phyloP scores from a whole-genome alignment of 768 basidiomycete species.

The Suillus discolor region DNA sequence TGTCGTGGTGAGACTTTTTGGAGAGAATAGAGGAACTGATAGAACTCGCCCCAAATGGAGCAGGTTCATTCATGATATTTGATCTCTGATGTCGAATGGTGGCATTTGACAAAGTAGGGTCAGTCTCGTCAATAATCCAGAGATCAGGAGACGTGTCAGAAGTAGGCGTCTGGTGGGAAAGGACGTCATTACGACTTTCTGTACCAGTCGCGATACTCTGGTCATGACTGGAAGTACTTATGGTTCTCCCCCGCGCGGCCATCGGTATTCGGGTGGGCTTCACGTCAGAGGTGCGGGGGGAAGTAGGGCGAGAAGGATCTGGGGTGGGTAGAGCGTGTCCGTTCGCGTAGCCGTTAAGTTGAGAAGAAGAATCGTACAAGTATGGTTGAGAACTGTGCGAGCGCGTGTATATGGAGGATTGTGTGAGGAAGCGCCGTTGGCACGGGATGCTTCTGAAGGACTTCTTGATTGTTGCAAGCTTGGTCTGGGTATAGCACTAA shows the following conservation, averaged over 20 bases:
- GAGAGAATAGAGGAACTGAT: conserved; percentile 46
- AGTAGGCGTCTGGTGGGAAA: conserved; percentile 26
- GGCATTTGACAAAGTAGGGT: conserved; percentile 34
- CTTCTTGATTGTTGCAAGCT: conserved; percentile 42
- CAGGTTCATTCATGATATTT: conserved; percentile 61
- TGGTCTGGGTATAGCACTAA: conserved; percentile 49
- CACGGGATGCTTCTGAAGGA: conserved; percentile 26
- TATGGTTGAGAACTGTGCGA: conserved; percentile 71
- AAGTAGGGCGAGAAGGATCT: conserved; percentile 43
- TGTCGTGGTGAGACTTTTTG: conserved; percentile 36
- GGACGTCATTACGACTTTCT: conserved; percentile 36
- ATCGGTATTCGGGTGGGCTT: conserved; percentile 53
- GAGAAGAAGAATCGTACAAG: conserved; percentile 38
- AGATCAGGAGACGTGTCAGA: conserved; percentile 34
- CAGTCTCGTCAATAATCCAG: conserved; percentile 30
- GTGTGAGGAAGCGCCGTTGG: conserved; percentile 31
- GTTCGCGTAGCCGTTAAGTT: conserved; percentile 33
- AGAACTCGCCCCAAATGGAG: conserved; percentile 56
- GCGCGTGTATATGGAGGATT: conserved; percentile 48
- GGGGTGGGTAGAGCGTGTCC: conserved; percentile 34
- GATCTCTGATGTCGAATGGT: conserved; percentile 42
- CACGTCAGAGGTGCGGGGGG: conserved; percentile 44
- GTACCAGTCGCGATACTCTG: conserved; percentile 39
- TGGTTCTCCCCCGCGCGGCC: conserved; percentile 42
- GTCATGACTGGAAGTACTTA: conserved; percentile 42